Conservation (phyloP, 805 yeast species). For the Schizosaccharomyces japonicus region DNA sequence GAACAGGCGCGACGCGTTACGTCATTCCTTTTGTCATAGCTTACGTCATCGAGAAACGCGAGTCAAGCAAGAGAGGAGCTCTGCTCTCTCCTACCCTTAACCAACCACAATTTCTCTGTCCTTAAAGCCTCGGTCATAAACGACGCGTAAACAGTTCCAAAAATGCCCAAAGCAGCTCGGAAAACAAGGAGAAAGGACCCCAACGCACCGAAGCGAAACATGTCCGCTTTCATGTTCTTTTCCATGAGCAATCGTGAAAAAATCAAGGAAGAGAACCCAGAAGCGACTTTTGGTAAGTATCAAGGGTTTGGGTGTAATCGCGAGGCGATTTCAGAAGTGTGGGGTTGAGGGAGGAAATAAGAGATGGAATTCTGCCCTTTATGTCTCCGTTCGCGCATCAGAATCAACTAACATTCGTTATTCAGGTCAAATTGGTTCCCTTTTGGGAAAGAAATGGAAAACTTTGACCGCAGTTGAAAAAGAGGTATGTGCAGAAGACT, state of each 20-base stretch:
- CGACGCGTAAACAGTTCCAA: no score
- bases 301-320: no score
- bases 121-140: no score
- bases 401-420: background rate
- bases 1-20: no score
- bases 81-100: no score
- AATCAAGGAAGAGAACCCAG: conserved; percentile 90
- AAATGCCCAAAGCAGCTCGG: background rate
- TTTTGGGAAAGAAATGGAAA: conserved; percentile 93
- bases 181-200: conserved; percentile 29
- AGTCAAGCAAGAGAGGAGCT: no score
- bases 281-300: conserved; percentile 56
- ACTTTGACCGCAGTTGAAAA: conserved; percentile 62
- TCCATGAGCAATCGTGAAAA: conserved; percentile 93
- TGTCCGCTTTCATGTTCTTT: conserved; percentile 96
- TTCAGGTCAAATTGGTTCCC: conserved; percentile 56
- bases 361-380: no score
- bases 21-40: no score
- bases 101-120: no score
- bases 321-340: no score
- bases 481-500: conserved; percentile 27
- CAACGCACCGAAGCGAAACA: conserved; percentile 96
- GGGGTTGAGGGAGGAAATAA: no score
- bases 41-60: no score
- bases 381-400: background rate